Base-by-base conservation (phyloP, 2,329 filamentous ascomycete genomes). In the Pseudogymnoascus pannorum region DNA sequence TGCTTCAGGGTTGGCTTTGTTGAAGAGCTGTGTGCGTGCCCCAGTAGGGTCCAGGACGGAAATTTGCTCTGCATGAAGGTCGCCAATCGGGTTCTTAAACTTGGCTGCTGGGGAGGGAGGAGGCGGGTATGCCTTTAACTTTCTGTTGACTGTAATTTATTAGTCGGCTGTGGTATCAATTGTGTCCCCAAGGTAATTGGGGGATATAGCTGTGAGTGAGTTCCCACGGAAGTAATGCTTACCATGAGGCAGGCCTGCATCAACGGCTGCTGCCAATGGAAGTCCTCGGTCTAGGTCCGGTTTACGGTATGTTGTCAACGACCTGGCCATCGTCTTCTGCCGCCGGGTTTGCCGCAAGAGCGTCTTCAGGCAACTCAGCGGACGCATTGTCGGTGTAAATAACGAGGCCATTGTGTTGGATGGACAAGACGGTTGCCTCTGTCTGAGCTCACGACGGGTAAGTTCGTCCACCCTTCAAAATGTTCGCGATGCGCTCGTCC, bases 31-130 rank as follows among this genome's bases (percentile, higher is more conserved):
- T 44, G 87, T 88, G 64, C 93, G 89, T 59, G 88, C 87, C 58
- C 92, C 92, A 1, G 87, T 91, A 4, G 92, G 91, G 76, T 99
- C 94, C 70, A 97, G 88, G 42, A 81, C 75, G 40, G 81, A 72
- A 70, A 96, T 81, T 76, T 96, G 91, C 61, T 83, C 76, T 59
- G 81, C 73, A 67, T 87, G 86, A 68, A 96, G 80, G 62, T 81
- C 74, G 36, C 79, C 79, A 70, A 97, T 77, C 20, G 92, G 87
- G 70, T 92, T 81, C 62, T 85, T 83, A 75, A 82, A 83, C 61
- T 76, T 75, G 62, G 79, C 75, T 62, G 78, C 77, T 58, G 82
- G 75, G 8, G 85, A 83, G 33, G 81, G 79, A 11, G 82, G 76
- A 11, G 83, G 80, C 3, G 82, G 81, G 68, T 75, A 73, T 66